Base-by-base conservation (phyloP, 805 yeast species). In the Hanseniaspora osmophila region DNA sequence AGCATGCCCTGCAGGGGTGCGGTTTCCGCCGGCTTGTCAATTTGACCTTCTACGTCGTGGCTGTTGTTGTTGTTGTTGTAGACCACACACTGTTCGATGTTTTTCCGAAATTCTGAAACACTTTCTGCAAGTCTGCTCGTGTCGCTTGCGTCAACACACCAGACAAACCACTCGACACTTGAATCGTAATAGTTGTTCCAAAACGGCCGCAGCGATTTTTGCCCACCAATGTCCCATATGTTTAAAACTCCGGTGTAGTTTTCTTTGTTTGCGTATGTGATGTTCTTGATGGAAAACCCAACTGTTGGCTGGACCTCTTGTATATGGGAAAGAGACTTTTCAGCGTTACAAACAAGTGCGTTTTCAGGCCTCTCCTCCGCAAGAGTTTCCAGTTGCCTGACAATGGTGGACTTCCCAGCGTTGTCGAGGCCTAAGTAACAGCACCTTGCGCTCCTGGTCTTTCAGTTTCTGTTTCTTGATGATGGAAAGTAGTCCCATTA, bases 151-250 rank as follows among this genome's bases (percentile, higher is more conserved):
- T 90, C 96, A 6, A 90, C 71, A 17, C 88, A 95, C 96, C 96
- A 88, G 11, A 88, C 62, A 15, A 88, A 66, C 6, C 77, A 75
- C 53, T 88, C 88, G 37, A 73, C 64, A 0, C 83, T 77, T 53
- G 75, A 77, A 51, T 87, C 96, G 56, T 83, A 88, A 61, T 90
- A 88, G 63, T 88, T 90, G 54, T 84, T 78, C 97, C 97, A 88
- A 68, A 87, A 87, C 15, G 88, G 78, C 41, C 97, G 66, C 38
- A 88, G 66, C 1, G 90, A 73, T 40, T 71, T 64, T 60, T 88
- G 97, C 1, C 97, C 97, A 5, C 97, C 97, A 11, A 88, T 78
- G 57, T 85, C 95, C 97, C 94, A 82, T 30, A 81, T 58, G 51
- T 79, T 79, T 44, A 82, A 57, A 6, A 35, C 16, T n/a, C 38